Conservation (phyloP, 2,329 filamentous ascomycete species). For the Dothiorella sarmentorum region DNA sequence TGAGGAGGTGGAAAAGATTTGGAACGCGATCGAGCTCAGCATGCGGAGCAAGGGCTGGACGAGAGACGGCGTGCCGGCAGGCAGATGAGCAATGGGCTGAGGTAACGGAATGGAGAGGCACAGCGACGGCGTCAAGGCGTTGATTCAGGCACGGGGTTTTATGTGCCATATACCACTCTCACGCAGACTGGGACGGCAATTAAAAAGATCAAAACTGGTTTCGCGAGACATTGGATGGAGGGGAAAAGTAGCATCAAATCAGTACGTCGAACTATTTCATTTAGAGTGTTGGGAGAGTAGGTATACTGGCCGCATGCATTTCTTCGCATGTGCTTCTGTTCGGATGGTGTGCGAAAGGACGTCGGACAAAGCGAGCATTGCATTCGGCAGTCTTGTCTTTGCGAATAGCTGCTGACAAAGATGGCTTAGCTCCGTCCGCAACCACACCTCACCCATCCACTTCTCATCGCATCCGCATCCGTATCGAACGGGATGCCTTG, state of each 20-base stretch:
- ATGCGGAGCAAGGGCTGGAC: constrained; percentile 86
- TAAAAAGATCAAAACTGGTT: neutral
- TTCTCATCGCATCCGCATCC: neutral
- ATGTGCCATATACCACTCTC: neutral
- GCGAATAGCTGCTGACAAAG: neutral
- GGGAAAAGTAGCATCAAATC: neutral
- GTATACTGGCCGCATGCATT: too few relatives aligned
- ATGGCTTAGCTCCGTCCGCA: neutral
- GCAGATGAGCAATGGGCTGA: neutral
- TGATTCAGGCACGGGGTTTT: constrained; percentile 2
- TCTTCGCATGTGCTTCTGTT: too few relatives aligned
- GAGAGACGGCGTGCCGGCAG: constrained; percentile 52
- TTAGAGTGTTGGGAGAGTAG: neutral
- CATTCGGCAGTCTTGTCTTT: neutral
- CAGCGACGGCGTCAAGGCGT: constrained; percentile 12
- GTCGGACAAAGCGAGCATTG: neutral
- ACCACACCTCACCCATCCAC: neutral
- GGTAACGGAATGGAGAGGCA: neutral
- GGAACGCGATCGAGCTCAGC: constrained; percentile 80
- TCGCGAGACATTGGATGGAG: neutral
- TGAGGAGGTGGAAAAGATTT: constrained; percentile 89
- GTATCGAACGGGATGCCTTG: neutral
- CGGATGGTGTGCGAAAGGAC: neutral
- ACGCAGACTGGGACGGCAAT: neutral
- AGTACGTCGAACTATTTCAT: neutral